Evolutionary conservation across 768 basidiomycete species (phyloP).

Genomic region (Kockovaella imperatae): DNA sequence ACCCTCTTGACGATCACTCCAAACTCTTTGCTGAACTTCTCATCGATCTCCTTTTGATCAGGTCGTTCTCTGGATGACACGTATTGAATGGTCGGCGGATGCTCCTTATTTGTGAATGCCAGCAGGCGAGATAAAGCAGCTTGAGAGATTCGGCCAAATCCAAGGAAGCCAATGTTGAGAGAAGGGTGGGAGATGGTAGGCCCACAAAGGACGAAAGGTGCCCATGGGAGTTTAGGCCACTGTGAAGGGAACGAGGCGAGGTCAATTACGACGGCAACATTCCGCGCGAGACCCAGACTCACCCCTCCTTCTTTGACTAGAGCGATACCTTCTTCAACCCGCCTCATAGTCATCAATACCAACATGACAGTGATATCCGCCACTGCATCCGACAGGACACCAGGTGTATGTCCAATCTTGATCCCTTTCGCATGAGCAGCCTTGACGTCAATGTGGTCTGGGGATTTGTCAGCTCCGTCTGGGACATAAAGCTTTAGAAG

Average conservation of each 20-base stretch:
- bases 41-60: conserved; percentile 36
- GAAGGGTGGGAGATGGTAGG: conserved; percentile 45
- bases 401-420: conserved; percentile 82
- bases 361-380: conserved; percentile 88
- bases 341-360: conserved; percentile 84
- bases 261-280: background rate
- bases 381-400: conserved; percentile 81
- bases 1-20: conserved; percentile 53
- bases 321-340: conserved; percentile 57
- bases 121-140: conserved; percentile 69
- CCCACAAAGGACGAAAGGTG: conserved; percentile 77
- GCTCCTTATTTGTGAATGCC: conserved; percentile 54
- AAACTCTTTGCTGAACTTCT: conserved; percentile 31
- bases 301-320: conserved; percentile 66
- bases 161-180: conserved; percentile 74
- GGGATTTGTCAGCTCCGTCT: background rate
- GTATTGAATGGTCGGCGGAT: conserved; percentile 33
- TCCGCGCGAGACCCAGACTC: conserved; percentile 23
- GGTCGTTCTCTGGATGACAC: conserved; percentile 25
- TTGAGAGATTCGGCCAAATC: conserved; percentile 90
- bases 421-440: conserved; percentile 58
- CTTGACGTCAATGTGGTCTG: conserved; percentile 72
- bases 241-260: conserved; percentile 34
- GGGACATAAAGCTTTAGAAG: background rate
- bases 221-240: conserved; percentile 76